Evolutionary conservation across 768 basidiomycete species (phyloP).

Genomic region (Mycena rosella): DNA sequence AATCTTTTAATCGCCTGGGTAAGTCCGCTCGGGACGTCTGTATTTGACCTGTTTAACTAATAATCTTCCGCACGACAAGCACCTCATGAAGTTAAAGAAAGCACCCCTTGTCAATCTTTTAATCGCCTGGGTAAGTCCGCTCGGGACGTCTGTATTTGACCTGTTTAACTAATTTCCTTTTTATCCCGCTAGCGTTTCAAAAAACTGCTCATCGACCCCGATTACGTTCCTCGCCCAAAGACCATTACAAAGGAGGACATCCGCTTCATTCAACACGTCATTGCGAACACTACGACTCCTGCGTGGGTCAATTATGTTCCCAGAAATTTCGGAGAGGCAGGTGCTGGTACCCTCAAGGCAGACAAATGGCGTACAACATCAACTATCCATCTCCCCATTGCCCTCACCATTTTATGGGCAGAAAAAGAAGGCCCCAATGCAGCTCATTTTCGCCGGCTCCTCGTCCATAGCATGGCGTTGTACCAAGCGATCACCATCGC

Average conservation of each 20-base stretch:
- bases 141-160: too few species aligned
- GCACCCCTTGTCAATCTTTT: too few species aligned
- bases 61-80: too few species aligned
- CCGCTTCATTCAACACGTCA: slow-evolving; percentile 39
- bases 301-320: slow-evolving; percentile 45
- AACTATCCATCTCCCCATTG: slow-evolving; percentile 49
- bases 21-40: too few species aligned
- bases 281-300: slow-evolving; percentile 37
- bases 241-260: slow-evolving; percentile 1
- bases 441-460: slow-evolving; percentile 16
- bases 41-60: too few species aligned
- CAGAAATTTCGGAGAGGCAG: slow-evolving; percentile 40
- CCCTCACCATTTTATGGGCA: slow-evolving; percentile 46
- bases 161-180: too few species aligned
- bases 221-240: slow-evolving; percentile 35
- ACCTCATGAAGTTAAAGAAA: too few species aligned
- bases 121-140: too few species aligned
- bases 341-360: slow-evolving; percentile 50
- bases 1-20: too few species aligned
- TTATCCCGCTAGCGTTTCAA: slow-evolving; percentile 37
- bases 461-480: slow-evolving; percentile 45
- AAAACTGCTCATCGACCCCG: slow-evolving; percentile 34
- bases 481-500: slow-evolving; percentile 42
- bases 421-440: slow-evolving; percentile 19
- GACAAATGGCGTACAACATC: slow-evolving; percentile 48